Evolutionary conservation across 2,329 filamentous ascomycete genomes (phyloP).

Genomic region (Fusarium secorum): DNA sequence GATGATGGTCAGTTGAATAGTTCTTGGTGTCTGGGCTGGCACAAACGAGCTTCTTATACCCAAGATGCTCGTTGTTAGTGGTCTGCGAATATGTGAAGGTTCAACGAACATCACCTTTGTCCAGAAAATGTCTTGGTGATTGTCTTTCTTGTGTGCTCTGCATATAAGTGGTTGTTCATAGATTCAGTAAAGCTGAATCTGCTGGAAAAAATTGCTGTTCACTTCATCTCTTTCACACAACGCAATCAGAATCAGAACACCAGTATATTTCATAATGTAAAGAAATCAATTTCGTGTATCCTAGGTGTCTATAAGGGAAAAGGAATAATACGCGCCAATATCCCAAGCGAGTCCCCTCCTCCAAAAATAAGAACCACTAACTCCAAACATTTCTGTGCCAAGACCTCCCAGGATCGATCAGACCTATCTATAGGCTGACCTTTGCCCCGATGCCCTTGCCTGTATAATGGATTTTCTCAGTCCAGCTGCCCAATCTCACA

Average conservation of each 20-base stretch:
- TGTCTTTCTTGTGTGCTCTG: background rate
- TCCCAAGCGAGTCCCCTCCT: background rate
- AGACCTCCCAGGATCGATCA: background rate
- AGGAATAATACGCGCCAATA: background rate
- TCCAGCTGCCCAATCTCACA: conserved; percentile 78
- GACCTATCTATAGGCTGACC: conserved; percentile 45
- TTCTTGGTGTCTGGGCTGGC: background rate
- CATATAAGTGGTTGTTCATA: background rate
- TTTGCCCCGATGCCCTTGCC: conserved; percentile 75
- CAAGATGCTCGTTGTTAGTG: background rate
- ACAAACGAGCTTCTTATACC: conserved; percentile 1
- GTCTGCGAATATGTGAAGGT: background rate
- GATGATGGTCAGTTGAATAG: background rate
- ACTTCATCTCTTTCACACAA: background rate
- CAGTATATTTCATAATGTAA: background rate
- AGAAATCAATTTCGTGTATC: conserved; percentile 15
- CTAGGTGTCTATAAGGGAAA: background rate
- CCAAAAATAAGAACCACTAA: conserved; percentile 7
- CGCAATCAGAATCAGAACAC: background rate
- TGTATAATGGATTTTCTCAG: conserved; percentile 73
- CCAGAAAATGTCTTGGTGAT: background rate
- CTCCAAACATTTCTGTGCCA: conserved; percentile 18
- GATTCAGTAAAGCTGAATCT: background rate
- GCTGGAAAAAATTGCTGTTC: background rate
- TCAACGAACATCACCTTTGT: background rate